These are phyloP conservation scores for Cutaneotrichosporon sp. DNA, from an alignment of 1,284 basidiomycete species.

Conservation along the genomic window DNA sequence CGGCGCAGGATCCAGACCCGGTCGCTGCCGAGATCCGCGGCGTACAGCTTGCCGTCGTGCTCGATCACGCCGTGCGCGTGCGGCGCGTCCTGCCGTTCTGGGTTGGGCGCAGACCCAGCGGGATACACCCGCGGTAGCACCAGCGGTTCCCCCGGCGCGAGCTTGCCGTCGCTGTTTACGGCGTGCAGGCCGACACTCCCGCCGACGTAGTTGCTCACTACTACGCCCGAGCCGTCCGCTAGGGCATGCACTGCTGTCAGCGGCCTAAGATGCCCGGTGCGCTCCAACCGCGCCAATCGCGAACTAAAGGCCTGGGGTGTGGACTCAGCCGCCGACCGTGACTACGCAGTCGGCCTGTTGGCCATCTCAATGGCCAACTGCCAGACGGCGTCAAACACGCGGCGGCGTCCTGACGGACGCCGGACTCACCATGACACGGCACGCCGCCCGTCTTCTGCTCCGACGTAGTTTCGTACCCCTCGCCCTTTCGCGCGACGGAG, in stretches of 20 bases:
- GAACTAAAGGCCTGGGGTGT: background rate
- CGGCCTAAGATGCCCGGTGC: too few species aligned
- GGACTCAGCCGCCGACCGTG: background rate
- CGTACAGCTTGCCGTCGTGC: slow-evolving; percentile 31
- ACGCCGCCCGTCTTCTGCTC: slow-evolving; percentile 29
- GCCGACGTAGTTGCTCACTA: slow-evolving; percentile 11
- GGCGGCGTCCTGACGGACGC: too few species aligned
- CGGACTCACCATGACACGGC: slow-evolving; percentile 36
- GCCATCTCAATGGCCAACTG: too few species aligned
- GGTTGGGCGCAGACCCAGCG: slow-evolving; percentile 28
- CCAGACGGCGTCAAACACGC: too few species aligned
- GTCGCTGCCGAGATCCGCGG: slow-evolving; percentile 45
- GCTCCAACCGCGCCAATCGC: too few species aligned
- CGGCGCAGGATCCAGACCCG: slow-evolving; percentile 35
- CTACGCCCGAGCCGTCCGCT: slow-evolving; percentile 41
- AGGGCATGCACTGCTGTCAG: slow-evolving; percentile 31
- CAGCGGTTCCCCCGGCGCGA: slow-evolving; percentile 25
- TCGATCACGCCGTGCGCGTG: slow-evolving; percentile 45
- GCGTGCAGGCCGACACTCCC: slow-evolving; percentile 33
- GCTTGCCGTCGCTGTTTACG: slow-evolving; percentile 23
- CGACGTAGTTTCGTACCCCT: slow-evolving; percentile 29
- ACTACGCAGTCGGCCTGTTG: too few species aligned
- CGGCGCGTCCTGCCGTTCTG: slow-evolving; percentile 40
- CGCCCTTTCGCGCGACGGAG: slow-evolving; percentile 26
- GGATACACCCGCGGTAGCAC: slow-evolving; percentile 34